Base-by-base conservation (phyloP, 179 eudicot genomes). In the Nepenthes alata region DNA sequence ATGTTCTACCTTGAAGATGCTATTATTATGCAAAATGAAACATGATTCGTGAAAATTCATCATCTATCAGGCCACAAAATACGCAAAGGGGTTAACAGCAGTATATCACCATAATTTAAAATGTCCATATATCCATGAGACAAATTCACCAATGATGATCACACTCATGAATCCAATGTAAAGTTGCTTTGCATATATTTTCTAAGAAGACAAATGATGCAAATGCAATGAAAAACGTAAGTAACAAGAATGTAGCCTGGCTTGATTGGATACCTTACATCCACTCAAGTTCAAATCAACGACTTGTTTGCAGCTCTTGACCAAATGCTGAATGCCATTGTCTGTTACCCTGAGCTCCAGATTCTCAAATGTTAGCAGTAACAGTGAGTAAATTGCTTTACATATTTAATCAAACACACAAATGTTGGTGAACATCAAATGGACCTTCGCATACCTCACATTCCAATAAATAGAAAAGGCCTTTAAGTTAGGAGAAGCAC, bases 271-370 rank as follows among this genome's bases (percentile, higher is more conserved):
- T 78, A 93, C 98, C 97, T 93, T 93, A 60, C 97, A 93, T 60
- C 98, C 98, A 79, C 98, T 93, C 64, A 93, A 67, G 85, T 93
- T 93, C 76, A 93, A 74, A 74, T 83, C 94, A 61, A 70, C 67
- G 48, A 93, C 60, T 36, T 59, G 62, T 74, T 80, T 89, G 81
- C 96, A 87, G 68, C 85, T 80, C 66, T 72, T 80, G 74, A 83
- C 94, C 79, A 93, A 72, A 74, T 79, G 78, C 50, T 73, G 78
- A 60, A 83, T 68, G 61, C 85, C 83, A 35, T 63, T 55, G 72
- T 93, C 97, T 37, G 98, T 80, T 48, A 87, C 82, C 87, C 98
- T 93, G 79, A 53, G 63, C 12, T 58, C 48, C 67, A 62, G 35
- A 14, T 76, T 54, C 41, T 62, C 35, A 58, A 66, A 44, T 59